Percentiles rank a stretch among this genome's conserved stretches.
These are phyloP conservation scores for Pseudocercospora macadamiae DNA, from an alignment of 2,329 filamentous ascomycete genomes.

Conservation along the genomic window DNA sequence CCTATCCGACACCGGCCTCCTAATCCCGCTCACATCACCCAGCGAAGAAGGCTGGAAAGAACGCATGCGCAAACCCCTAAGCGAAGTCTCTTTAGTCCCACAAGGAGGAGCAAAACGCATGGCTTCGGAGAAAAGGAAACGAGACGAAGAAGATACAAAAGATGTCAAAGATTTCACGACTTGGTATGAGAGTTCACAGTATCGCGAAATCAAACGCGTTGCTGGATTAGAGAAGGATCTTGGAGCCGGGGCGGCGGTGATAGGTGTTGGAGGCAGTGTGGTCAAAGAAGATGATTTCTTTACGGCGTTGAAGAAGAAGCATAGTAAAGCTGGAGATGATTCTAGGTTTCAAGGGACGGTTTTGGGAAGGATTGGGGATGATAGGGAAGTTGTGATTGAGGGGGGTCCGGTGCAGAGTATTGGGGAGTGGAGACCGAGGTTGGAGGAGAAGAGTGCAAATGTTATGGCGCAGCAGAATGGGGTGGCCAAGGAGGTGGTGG, in stretches of 20 bases:
- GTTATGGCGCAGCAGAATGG: not conserved
- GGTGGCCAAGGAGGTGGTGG: not conserved
- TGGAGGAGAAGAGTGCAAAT: constrained; percentile 26
- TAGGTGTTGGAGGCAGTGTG: constrained; percentile 42
- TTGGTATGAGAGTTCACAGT: constrained; percentile 75
- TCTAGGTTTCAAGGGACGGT: constrained; percentile 83
- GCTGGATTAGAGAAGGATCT: constrained; percentile 64
- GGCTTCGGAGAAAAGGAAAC: constrained; percentile 46
- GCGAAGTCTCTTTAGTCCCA: constrained; percentile 44
- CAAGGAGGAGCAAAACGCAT: constrained; percentile 34
- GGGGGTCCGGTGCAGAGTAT: constrained; percentile 72
- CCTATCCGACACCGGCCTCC: constrained; percentile 75
- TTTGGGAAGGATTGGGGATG: constrained; percentile 73
- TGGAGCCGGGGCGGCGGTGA: constrained; percentile 48
- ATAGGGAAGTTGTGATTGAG: constrained; percentile 74
- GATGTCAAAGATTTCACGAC: constrained; percentile 77
- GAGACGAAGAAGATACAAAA: constrained; percentile 71
- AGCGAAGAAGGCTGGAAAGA: constrained; percentile 70
- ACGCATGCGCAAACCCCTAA: constrained; percentile 48
- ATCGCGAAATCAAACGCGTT: constrained; percentile 79
- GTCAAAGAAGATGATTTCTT: constrained; percentile 52
- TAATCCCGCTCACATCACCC: constrained; percentile 68
- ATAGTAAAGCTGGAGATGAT: constrained; percentile 69
- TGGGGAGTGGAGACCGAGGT: constrained; percentile 61
- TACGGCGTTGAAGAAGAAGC: constrained; percentile 79